phyloP scores from a whole-genome alignment of 345 rosid species.

The Lepidium aucheri region DNA sequence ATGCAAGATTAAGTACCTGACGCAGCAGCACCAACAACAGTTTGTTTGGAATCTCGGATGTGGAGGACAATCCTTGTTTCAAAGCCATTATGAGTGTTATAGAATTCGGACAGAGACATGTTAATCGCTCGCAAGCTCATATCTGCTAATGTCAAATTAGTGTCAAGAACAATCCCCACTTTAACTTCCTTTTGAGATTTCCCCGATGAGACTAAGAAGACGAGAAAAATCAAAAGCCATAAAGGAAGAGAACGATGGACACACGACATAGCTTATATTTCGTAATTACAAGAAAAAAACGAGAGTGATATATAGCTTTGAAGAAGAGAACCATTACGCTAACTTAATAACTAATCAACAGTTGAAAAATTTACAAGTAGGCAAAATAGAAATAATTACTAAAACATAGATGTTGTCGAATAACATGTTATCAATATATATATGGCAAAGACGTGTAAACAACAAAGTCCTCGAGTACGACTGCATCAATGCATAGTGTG shows the following conservation, averaged over 20 bases:
- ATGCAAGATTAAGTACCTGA: slow-evolving; percentile 20
- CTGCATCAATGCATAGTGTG: too few species aligned
- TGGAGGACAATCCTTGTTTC: slow-evolving; percentile 21
- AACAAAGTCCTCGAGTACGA: too few species aligned
- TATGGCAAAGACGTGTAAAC: slow-evolving; percentile 8
- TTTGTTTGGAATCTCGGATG: slow-evolving; percentile 16
- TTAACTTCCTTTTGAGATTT: slow-evolving; percentile 17
- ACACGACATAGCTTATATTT: not conserved
- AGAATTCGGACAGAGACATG: slow-evolving; percentile 29
- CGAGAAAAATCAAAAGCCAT: not conserved
- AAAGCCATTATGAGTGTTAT: slow-evolving; percentile 7
- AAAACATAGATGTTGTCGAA: not conserved
- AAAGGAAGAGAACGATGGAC: slow-evolving; percentile 5
- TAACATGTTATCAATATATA: not conserved
- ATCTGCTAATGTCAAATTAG: slow-evolving; percentile 5
- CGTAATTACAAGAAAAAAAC: not conserved
- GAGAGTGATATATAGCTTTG: not conserved
- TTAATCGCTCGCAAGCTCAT: slow-evolving; percentile 14
- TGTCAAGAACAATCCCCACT: slow-evolving; percentile 32
- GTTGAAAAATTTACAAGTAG: slow-evolving; percentile 10
- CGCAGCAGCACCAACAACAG: slow-evolving; percentile 32
- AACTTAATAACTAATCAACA: not conserved
- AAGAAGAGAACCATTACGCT: not conserved
- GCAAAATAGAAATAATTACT: not conserved
- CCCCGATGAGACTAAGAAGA: not conserved